Percentiles rank a stretch among this genome's conserved stretches.
Conservation (phyloP, 73 alveolate species). For the Paramecium caudatum region DNA sequence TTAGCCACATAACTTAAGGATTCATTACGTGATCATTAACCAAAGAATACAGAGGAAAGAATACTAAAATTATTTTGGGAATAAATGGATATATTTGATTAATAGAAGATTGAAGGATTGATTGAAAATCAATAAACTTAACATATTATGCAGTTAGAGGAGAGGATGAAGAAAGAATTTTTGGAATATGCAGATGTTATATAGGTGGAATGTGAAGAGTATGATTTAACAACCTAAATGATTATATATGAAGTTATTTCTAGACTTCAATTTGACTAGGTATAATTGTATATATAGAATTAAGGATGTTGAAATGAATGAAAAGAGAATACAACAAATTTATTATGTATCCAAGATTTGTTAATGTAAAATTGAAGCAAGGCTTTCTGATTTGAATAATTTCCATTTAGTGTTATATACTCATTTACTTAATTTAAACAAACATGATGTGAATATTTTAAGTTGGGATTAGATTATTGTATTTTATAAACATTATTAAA, state of each 20-base stretch:
- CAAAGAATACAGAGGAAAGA: slow-evolving; percentile 15
- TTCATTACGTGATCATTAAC: not conserved
- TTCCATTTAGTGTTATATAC: not conserved
- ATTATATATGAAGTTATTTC: not conserved
- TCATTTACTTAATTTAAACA: not conserved
- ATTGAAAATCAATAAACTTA: slow-evolving; percentile 15
- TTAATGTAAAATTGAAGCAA: not conserved
- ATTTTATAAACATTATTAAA: not conserved
- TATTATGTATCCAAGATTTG: not conserved
- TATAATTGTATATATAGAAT: not conserved
- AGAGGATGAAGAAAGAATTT: not conserved
- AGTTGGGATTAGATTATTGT: slow-evolving; percentile 24
- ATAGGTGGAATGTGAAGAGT: not conserved
- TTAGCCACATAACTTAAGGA: not conserved
- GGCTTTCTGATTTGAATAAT: not conserved
- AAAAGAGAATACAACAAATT: not conserved
- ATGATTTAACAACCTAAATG: not conserved
- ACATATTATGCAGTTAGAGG: not conserved
- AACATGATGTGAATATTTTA: slow-evolving; percentile 25
- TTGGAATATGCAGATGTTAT: not conserved
- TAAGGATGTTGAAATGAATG: slow-evolving; percentile 29
- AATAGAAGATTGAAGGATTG: not conserved
- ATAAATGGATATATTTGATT: slow-evolving; percentile 1
- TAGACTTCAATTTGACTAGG: slow-evolving; percentile 3
- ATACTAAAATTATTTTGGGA: slow-evolving; percentile 42